These are phyloP conservation scores for Monosporascus sp. DNA, from an alignment of 2,329 filamentous ascomycete species.

Conservation along the genomic window DNA sequence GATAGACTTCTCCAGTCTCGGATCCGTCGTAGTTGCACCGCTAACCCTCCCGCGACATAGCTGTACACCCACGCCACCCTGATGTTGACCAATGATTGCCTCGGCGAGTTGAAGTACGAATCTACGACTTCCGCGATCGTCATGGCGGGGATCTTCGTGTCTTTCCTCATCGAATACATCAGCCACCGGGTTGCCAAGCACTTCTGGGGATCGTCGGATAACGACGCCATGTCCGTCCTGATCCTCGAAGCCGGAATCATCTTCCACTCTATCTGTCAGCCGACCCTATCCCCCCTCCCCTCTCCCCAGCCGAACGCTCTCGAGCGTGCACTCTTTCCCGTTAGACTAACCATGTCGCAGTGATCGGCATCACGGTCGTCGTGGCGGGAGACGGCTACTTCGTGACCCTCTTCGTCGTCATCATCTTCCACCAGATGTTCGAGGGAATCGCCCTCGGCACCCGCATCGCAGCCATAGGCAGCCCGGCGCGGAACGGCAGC, in stretches of 20 bases:
- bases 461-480: slow-evolving; percentile 57
- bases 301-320: no score
- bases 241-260: slow-evolving; percentile 70
- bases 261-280: slow-evolving; percentile 65
- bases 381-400: slow-evolving; percentile 53
- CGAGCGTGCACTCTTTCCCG: neutral
- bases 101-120: slow-evolving; percentile 63
- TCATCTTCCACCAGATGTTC: slow-evolving; percentile 75
- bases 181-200: slow-evolving; percentile 52
- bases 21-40: no score
- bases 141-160: slow-evolving; percentile 69
- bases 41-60: slow-evolving; percentile 31
- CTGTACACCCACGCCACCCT: slow-evolving; percentile 67
- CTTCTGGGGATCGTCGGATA: slow-evolving; percentile 13
- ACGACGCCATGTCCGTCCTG: slow-evolving; percentile 49
- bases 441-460: slow-evolving; percentile 71
- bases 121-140: slow-evolving; percentile 64
- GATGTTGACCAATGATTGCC: slow-evolving; percentile 67
- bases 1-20: slow-evolving; percentile 1
- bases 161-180: slow-evolving; percentile 66
- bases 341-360: slow-evolving; percentile 27
- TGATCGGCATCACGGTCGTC: slow-evolving; percentile 61
- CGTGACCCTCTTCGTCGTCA: slow-evolving; percentile 57
- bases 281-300: neutral
- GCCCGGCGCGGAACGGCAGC: slow-evolving; percentile 14